Base-by-base conservation (phyloP, 1,139 yeast species). In the Pneumocystis sp. region DNA sequence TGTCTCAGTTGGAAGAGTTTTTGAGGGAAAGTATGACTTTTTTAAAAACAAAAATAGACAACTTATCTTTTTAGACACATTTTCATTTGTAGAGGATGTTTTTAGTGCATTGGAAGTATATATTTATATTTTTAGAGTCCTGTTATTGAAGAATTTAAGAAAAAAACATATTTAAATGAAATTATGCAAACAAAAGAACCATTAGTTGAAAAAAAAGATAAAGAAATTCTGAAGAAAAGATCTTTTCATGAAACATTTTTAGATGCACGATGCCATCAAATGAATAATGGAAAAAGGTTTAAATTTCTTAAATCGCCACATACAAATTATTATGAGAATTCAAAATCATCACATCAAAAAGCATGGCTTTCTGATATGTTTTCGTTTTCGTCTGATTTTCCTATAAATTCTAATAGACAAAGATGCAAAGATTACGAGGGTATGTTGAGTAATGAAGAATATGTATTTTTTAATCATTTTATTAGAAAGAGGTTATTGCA, bases 1-100 rank as follows among this genome's bases (percentile, higher is more conserved):
- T 74, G 35, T 74, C 71, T 3, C 78, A 79, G 69, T 72, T 80
- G 62, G 71, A 71, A 10, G 81, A 78, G 62, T 74, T 76, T 40
- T 65, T 74, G 63, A 61, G 60, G 25, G 64, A 66, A 1, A 25
- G 57, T 50, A 50, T 8, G 29, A 1, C 12, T 25, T 25, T 21
- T 50, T 12, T 31, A 5, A 50, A 2, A 10, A 17, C 8, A 25
- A 10, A 25, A 50, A 12, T 3, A 50, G 3, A 12, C n/a, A 50
- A 12, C 29, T 50, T 21, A 15, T 5, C 17, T 25, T 25, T 50
- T 25, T 50, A 50, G 68, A 65, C 37, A 70, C 76, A 1, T 67
- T 66, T n/a, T 65, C 63, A 12, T 76, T 77, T 67, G 77, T 77
- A 7, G 69, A 67, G 8, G 73, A 72, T 42, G 69, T 77, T 45